phyloP scores from a whole-genome alignment of 768 basidiomycete genomes.

The Tylopilus felleus region DNA sequence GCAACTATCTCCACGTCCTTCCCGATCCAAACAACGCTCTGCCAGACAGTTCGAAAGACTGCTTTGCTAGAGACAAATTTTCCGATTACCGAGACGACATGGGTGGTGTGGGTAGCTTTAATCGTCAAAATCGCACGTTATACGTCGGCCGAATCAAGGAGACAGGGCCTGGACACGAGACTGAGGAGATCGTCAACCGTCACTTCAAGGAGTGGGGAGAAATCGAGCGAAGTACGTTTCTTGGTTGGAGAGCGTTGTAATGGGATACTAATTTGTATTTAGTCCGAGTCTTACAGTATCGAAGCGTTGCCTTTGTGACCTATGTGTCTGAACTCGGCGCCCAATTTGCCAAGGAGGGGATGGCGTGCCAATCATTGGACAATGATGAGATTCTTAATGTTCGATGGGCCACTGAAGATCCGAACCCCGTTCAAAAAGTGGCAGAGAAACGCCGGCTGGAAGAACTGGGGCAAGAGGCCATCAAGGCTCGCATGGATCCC shows the following conservation, averaged over 20 bases:
- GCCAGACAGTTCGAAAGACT: slow-evolving; percentile 93
- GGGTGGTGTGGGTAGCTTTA: slow-evolving; percentile 98
- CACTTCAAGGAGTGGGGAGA: slow-evolving; percentile 97
- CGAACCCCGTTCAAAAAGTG: slow-evolving; percentile 88
- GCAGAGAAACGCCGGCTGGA: slow-evolving; percentile 82
- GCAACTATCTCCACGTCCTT: slow-evolving; percentile 90
- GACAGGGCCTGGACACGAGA: slow-evolving; percentile 82
- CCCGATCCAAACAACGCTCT: slow-evolving; percentile 66
- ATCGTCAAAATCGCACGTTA: slow-evolving; percentile 87
- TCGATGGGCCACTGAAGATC: slow-evolving; percentile 98
- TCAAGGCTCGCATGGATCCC: slow-evolving; percentile 81
- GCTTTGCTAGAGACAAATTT: slow-evolving; percentile 96
- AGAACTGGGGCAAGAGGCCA: slow-evolving; percentile 82
- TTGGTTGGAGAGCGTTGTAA: background rate
- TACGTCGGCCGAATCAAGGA: slow-evolving; percentile 95
- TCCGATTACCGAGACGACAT: slow-evolving; percentile 98
- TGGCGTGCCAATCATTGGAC: slow-evolving; percentile 97
- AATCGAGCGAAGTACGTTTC: slow-evolving; percentile 79
- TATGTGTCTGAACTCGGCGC: slow-evolving; percentile 83
- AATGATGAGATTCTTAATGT: slow-evolving; percentile 98
- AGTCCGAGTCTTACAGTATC: slow-evolving; percentile 91
- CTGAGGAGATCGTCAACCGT: slow-evolving; percentile 83
- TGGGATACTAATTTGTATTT: slow-evolving; percentile 8
- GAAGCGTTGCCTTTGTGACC: slow-evolving; percentile 96
- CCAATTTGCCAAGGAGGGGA: slow-evolving; percentile 96